Evolutionary conservation across 2,329 filamentous ascomycete species (phyloP).

Genomic region (Coniochaeta hoffmannii): DNA sequence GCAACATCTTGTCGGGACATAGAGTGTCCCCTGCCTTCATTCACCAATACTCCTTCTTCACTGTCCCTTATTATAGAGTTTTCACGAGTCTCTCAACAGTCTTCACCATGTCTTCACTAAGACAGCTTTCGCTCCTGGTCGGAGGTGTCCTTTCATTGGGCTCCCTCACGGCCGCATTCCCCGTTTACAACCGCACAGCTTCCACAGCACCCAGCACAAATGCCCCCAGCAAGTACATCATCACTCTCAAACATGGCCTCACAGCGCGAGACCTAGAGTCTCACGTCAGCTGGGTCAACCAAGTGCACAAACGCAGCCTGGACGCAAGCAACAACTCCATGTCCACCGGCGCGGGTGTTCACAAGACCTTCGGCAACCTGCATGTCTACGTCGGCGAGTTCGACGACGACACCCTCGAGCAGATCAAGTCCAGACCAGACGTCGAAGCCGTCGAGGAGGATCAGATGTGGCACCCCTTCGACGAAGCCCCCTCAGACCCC

Average conservation of each 20-base stretch:
- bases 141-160: not conserved
- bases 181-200: not conserved
- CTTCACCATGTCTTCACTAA: not conserved
- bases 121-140: not conserved
- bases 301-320: conserved; percentile 28
- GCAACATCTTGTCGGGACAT: not conserved
- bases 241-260: conserved; percentile 30
- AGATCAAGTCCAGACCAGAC: conserved; percentile 19
- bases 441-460: conserved; percentile 16
- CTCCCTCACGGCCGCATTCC: not conserved
- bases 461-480: conserved; percentile 9
- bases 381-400: conserved; percentile 35
- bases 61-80: no score
- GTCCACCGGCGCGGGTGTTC: conserved; percentile 22
- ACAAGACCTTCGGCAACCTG: conserved; percentile 32
- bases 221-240: conserved; percentile 28
- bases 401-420: conserved; percentile 30
- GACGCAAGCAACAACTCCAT: conserved; percentile 17
- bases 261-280: conserved; percentile 22
- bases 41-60: not conserved
- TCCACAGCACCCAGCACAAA: not conserved
- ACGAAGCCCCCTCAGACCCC: not conserved
- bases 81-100: not conserved
- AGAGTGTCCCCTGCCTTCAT: not conserved
- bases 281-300: conserved; percentile 25